Conservation (phyloP, 78 protist species). For the Mantamonas sphyraenae region DNA sequence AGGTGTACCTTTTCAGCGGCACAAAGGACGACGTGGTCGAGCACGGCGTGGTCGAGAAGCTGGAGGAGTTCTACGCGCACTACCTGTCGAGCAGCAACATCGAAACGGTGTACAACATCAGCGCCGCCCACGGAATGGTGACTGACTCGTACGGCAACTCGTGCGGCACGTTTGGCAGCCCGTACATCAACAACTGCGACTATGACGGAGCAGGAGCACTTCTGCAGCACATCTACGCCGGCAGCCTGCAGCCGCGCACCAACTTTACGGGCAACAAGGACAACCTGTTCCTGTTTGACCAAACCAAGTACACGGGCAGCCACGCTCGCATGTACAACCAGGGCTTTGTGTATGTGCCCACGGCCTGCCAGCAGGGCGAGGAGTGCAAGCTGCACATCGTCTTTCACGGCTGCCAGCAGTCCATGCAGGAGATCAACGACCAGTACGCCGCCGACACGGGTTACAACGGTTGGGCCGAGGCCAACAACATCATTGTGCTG, state of each 20-base stretch:
- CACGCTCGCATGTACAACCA: background rate
- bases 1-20: background rate
- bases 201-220: slow-evolving; percentile 37
- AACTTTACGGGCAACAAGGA: background rate
- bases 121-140: slow-evolving; percentile 20
- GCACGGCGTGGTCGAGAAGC: background rate
- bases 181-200: slow-evolving; percentile 62
- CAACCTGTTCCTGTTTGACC: background rate
- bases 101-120: background rate
- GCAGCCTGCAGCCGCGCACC: background rate
- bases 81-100: background rate
- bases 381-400: slow-evolving; percentile 25
- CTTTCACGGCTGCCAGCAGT: slow-evolving; percentile 40
- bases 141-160: slow-evolving; percentile 17
- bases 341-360: slow-evolving; percentile 20
- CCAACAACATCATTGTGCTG: slow-evolving; percentile 34
- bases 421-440: background rate
- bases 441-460: slow-evolving; percentile 19
- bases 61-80: background rate
- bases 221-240: slow-evolving; percentile 22
- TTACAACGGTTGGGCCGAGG: slow-evolving; percentile 33
- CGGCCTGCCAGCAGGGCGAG: background rate
- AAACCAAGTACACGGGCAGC: background rate
- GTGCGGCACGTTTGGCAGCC: slow-evolving; percentile 21
- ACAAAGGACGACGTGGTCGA: background rate